Evolutionary conservation across 148 eudicot genomes (phyloP).

Genomic region (Nepenthes mirabilis): DNA sequence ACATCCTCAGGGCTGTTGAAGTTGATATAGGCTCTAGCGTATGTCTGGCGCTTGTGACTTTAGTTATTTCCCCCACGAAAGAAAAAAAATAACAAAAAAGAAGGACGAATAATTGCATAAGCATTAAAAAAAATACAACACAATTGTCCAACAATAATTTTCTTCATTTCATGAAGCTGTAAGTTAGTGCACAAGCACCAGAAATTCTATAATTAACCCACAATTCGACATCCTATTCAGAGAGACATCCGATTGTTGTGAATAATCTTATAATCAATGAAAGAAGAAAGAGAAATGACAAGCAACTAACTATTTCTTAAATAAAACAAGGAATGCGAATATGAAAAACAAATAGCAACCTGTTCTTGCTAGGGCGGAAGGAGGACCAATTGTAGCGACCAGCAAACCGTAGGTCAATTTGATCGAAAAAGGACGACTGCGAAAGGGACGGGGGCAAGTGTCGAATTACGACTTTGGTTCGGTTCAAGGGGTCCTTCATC

Average conservation of each 20-base stretch:
- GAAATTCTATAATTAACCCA: too few species aligned
- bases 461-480: constrained; percentile 36
- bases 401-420: constrained; percentile 30
- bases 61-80: neutral
- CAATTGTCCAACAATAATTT: too few species aligned
- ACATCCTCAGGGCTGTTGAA: constrained; percentile 35
- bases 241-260: too few species aligned
- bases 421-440: constrained; percentile 26
- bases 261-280: too few species aligned
- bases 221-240: too few species aligned
- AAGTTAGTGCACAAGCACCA: too few species aligned
- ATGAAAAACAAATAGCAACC: constrained; percentile 9
- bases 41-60: constrained; percentile 27
- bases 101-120: neutral
- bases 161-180: too few species aligned
- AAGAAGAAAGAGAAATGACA: too few species aligned
- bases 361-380: constrained; percentile 24
- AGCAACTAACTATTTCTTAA: too few species aligned
- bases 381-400: constrained; percentile 35
- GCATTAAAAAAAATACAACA: neutral
- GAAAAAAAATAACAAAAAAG: neutral
- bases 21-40: constrained; percentile 28
- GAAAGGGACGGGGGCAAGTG: constrained; percentile 38
- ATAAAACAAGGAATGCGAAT: neutral
- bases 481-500: constrained; percentile 39